Base-by-base conservation (phyloP, 2,329 filamentous ascomycete species). In the Claviceps fusiformis region DNA sequence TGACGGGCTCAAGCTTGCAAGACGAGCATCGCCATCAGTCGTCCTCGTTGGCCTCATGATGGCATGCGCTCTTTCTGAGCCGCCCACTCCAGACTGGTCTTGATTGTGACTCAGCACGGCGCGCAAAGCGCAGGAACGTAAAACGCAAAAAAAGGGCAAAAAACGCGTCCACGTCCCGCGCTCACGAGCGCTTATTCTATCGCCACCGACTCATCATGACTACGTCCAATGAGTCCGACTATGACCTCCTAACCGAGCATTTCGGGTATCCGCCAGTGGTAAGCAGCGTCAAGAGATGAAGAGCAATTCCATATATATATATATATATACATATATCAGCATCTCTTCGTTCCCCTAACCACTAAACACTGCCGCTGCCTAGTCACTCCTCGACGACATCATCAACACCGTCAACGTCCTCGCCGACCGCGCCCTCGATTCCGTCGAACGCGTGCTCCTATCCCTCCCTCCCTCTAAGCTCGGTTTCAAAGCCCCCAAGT, bases 331-430 rank as follows among this genome's bases (percentile, higher is more conserved):
- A n/a, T n/a, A n/a, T n/a, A n/a, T n/a, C n/a, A n/a, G 52, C 54
- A 56, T 17, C 10, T 13, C 29, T 37, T 37, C 35, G 35, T 37
- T 37, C 11, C 19, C 10, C 52, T 47, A 41, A 39, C 35, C n/a
- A n/a, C n/a, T n/a, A n/a, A n/a, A n/a, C 15, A 27, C 48, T 41
- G 44, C 13, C 19, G 1, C 44, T 7, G 9, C 43, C 31, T 35
- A 95, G 91, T 87, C 87, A 58, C 82, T 98, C 46, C 86, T 98
- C 65, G 93, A 98, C 80, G 92, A 97, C 72, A 91, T 97, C 63
- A 95, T 97, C 74, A 96, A 97, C 75, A 87, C 86, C 55, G 83
- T 96, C 70, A 98, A 97, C 74, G 88, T 92, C 65, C 81, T 96
- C 64, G 86, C 93, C 64, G 93, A 95, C 71, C 86, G 86, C 68